Conservation (phyloP, 805 yeast species). For the Candida tibetensis region DNA sequence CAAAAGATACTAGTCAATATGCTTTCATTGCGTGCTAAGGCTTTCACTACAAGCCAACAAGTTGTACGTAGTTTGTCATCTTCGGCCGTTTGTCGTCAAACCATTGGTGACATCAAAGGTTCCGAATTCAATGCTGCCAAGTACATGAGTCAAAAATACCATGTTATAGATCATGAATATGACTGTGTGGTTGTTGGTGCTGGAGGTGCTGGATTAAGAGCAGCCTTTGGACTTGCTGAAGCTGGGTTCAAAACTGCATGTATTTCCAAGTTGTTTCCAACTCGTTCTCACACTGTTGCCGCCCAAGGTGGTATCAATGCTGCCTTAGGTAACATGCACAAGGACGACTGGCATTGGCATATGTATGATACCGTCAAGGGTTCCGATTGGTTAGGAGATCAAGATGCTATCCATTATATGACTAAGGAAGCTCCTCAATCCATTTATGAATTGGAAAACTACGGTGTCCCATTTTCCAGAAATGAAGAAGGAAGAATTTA, state of each 20-base stretch:
- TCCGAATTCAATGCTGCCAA: conserved; percentile 40
- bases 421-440: conserved; percentile 96
- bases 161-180: conserved; percentile 94
- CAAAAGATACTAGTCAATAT: conserved; percentile 1
- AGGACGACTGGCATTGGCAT: conserved; percentile 99
- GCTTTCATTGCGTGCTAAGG: conserved; percentile 12
- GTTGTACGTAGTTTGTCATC: conserved; percentile 25
- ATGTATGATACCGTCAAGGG: conserved; percentile 99
- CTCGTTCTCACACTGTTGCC: conserved; percentile 98
- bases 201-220: conserved; percentile 98
- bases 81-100: conserved; percentile 28
- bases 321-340: conserved; percentile 97
- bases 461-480: conserved; percentile 97
- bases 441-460: conserved; percentile 94
- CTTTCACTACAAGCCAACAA: neutral
- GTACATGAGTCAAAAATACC: conserved; percentile 64
- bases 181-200: conserved; percentile 98
- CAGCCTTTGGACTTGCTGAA: conserved; percentile 96
- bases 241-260: conserved; percentile 98
- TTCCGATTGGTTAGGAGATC: conserved; percentile 99
- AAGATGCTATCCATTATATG: conserved; percentile 98
- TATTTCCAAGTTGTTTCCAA: conserved; percentile 93
- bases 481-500: conserved; percentile 94
- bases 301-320: conserved; percentile 99
- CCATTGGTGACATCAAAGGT: conserved; percentile 40